A percentile compares a stretch with the other conserved stretches of the same genome.
phyloP scores from a whole-genome alignment of 805 yeast genomes.

The Candida andamanensis region DNA sequence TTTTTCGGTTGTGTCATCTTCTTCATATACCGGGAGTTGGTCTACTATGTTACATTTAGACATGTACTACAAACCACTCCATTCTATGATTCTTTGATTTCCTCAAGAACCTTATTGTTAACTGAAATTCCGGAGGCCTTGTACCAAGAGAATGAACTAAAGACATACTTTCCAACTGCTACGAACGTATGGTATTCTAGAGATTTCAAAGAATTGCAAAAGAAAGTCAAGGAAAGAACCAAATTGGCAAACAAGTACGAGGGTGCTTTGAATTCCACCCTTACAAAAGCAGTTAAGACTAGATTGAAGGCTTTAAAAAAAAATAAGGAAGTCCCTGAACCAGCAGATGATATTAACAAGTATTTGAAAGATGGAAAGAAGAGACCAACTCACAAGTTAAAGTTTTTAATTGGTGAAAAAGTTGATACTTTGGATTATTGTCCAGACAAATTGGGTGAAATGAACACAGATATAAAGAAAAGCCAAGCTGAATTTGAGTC shows the following conservation, averaged over 20 bases:
- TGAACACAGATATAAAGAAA: conserved; percentile 59
- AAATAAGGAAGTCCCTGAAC: conserved; percentile 48
- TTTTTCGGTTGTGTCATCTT: conserved; percentile 63
- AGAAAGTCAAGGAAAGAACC: conserved; percentile 56
- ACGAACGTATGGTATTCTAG: conserved; percentile 59
- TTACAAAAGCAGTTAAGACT: conserved; percentile 54
- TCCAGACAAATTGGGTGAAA: conserved; percentile 58
- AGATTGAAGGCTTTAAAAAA: conserved; percentile 56
- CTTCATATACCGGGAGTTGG: conserved; percentile 68
- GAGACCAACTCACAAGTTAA: conserved; percentile 77
- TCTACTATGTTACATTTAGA: conserved; percentile 64
- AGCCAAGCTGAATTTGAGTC: conserved; percentile 51
- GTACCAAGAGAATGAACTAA: conserved; percentile 46
- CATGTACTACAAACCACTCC: conserved; percentile 74
- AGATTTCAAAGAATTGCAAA: conserved; percentile 51
- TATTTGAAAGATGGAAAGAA: conserved; percentile 65
- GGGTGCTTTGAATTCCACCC: conserved; percentile 54
- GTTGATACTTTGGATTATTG: conserved; percentile 80
- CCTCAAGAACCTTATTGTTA: conserved; percentile 68
- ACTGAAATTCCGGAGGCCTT: conserved; percentile 56
- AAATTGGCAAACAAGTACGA: conserved; percentile 61
- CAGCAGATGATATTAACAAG: conserved; percentile 50
- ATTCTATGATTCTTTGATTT: conserved; percentile 59
- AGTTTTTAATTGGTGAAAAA: conserved; percentile 70
- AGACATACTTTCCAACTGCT: conserved; percentile 59